Conservation (phyloP, 805 yeast genomes). For the Monosporozyma servazzii region DNA sequence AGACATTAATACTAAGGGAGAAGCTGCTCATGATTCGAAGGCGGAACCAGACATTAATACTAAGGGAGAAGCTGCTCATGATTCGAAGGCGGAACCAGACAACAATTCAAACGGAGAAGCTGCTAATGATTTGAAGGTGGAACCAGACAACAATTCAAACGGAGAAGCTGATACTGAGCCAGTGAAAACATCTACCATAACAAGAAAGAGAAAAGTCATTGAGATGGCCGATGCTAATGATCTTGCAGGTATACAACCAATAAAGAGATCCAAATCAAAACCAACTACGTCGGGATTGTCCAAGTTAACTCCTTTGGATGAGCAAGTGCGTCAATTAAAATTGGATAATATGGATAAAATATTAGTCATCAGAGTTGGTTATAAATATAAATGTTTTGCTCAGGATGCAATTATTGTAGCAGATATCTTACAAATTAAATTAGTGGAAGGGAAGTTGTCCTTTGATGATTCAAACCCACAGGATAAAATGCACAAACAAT, state of each 20-base stretch:
- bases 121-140: too few relatives aligned
- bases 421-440: slow-evolving; percentile 55
- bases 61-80: too few relatives aligned
- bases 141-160: not conserved
- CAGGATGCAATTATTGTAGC: slow-evolving; percentile 72
- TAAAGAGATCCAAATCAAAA: not conserved
- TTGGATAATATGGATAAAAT: slow-evolving; percentile 52
- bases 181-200: slow-evolving; percentile 1
- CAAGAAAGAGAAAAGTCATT: not conserved
- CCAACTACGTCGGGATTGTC: slow-evolving; percentile 9
- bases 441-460: slow-evolving; percentile 58
- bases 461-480: slow-evolving; percentile 42
- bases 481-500: slow-evolving; percentile 44
- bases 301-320: slow-evolving; percentile 65
- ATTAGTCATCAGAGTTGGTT: slow-evolving; percentile 81
- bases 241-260: not conserved
- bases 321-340: slow-evolving; percentile 65
- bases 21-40: too few relatives aligned
- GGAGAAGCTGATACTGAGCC: not conserved
- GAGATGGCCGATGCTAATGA: not conserved
- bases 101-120: too few relatives aligned
- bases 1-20: too few relatives aligned
- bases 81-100: too few relatives aligned
- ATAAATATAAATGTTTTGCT: slow-evolving; percentile 81
- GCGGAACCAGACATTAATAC: too few relatives aligned